Conservation (phyloP, 2,329 filamentous ascomycete genomes). For the Monosporascus sp. region DNA sequence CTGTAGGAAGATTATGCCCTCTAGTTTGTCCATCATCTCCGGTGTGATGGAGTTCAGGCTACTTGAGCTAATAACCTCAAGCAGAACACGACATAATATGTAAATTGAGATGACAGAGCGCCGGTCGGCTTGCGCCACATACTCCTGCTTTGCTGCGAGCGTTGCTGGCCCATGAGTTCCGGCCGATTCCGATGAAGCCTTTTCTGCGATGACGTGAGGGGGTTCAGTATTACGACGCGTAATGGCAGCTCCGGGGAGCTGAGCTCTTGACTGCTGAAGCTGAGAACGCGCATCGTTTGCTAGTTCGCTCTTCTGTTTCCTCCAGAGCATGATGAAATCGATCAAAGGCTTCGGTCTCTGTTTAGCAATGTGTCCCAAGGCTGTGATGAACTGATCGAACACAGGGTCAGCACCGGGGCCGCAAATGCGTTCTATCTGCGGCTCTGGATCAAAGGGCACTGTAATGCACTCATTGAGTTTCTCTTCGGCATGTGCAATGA, state of each 20-base stretch:
- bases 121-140: slow-evolving; percentile 74
- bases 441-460: slow-evolving; percentile 72
- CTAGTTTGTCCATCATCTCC: slow-evolving; percentile 90
- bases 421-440: slow-evolving; percentile 82
- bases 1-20: slow-evolving; percentile 95
- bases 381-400: slow-evolving; percentile 91
- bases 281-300: slow-evolving; percentile 63
- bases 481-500: slow-evolving; percentile 93
- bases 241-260: slow-evolving; percentile 40
- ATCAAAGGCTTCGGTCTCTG: slow-evolving; percentile 93
- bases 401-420: slow-evolving; percentile 80
- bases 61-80: slow-evolving; percentile 91
- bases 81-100: slow-evolving; percentile 85
- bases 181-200: slow-evolving; percentile 20
- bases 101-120: slow-evolving; percentile 94
- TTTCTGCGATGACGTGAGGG: slow-evolving; percentile 38
- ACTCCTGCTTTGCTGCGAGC: slow-evolving; percentile 57
- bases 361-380: slow-evolving; percentile 88
- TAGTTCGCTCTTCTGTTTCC: slow-evolving; percentile 89
- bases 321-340: slow-evolving; percentile 97
- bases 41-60: slow-evolving; percentile 73
- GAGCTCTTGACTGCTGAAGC: slow-evolving; percentile 46
- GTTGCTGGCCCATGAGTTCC: slow-evolving; percentile 31
- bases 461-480: slow-evolving; percentile 88
- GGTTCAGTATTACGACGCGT: slow-evolving; percentile 73